Evolutionary conservation across 768 basidiomycete genomes (phyloP), one percentile per base, ranked within the genome.

Genomic region (Amanita jacksonii): DNA sequence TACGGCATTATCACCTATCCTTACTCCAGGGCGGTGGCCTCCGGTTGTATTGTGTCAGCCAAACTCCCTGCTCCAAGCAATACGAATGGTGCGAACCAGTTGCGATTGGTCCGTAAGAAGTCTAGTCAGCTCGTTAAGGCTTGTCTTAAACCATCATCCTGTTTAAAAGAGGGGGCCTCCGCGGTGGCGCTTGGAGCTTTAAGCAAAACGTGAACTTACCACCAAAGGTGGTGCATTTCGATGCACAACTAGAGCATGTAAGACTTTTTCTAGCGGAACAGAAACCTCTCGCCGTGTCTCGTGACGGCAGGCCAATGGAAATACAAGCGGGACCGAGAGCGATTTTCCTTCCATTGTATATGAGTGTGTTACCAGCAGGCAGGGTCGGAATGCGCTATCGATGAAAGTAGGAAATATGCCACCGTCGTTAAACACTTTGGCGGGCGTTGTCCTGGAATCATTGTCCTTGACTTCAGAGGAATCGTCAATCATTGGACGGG

Each of bases 161-260:
- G 72, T 42, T 61, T 72, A 38, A 64, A 70, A 43, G 68, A 68
- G 43, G 66, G 65, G 38, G 60, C 83, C 10, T 68, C 74, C 2
- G 70, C 83, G 40, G 57, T 79, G 52, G 76, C 77, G 19, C 56
- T 62, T 38, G 64, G 66, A 24, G 50, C 55, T 33, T 65, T 67
- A 47, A 71, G 69, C 54, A 77, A 81, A 65, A 89, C n/a, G 85
- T 60, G 85, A 80, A 46, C 94, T 94, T 0, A 70, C 65, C 2
- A 92, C 91, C 76, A 50, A 93, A 96, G 60, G 81, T 79, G 19
- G 94, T 99, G 7, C 90, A 96, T 56, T 99, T 99, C 49, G 88
- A 94, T 63, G 60, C 81, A 4, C 78, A 92, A 57, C 76, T 97
- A 42, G 94, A 96, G 61, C 87, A 90, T 45, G 87, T 98, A 49